A percentile compares a stretch with the other conserved stretches of the same genome.
phyloP scores from a whole-genome alignment of 2,329 filamentous ascomycete genomes.

The Xylariales sp. region DNA sequence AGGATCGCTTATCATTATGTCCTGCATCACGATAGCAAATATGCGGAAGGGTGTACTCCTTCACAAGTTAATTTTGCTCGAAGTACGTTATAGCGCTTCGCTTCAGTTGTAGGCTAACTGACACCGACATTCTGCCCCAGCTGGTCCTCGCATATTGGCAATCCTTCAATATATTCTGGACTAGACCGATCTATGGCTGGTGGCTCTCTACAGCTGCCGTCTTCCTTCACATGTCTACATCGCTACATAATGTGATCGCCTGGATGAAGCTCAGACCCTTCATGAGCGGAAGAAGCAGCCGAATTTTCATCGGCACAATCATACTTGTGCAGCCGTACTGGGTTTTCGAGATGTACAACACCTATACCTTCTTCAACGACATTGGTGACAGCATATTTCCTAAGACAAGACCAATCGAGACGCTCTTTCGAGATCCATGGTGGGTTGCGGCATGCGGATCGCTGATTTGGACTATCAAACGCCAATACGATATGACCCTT shows the following conservation, averaged over 20 bases:
- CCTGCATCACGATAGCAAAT: constrained; percentile 42
- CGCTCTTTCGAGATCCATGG: constrained; percentile 61
- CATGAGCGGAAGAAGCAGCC: constrained; percentile 42
- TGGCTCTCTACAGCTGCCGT: constrained; percentile 58
- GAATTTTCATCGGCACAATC: constrained; percentile 55
- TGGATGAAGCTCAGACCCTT: constrained; percentile 65
- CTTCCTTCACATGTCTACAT: constrained; percentile 58
- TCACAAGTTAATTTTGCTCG: constrained; percentile 45
- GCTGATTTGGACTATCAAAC: constrained; percentile 54
- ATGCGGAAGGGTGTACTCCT: constrained; percentile 42
- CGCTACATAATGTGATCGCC: constrained; percentile 60
- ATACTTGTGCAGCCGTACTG: constrained; percentile 58
- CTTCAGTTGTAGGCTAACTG: constrained; percentile 3
- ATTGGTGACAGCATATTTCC: constrained; percentile 45
- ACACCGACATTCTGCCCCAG: background rate
- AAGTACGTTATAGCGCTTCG: constrained; percentile 26
- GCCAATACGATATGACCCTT: constrained; percentile 4
- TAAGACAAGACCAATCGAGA: constrained; percentile 53
- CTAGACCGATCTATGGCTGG: constrained; percentile 52
- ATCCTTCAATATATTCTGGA: constrained; percentile 9
- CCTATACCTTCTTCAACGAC: constrained; percentile 60
- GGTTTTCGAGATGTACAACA: constrained; percentile 60
- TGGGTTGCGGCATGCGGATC: constrained; percentile 59
- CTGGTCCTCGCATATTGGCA: constrained; percentile 2
- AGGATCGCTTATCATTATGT: constrained; percentile 46